A percentile compares a stretch with the other conserved stretches of the same genome.
Evolutionary conservation across 768 basidiomycete genomes (phyloP).

Genomic region (Lactarius akahatsu): DNA sequence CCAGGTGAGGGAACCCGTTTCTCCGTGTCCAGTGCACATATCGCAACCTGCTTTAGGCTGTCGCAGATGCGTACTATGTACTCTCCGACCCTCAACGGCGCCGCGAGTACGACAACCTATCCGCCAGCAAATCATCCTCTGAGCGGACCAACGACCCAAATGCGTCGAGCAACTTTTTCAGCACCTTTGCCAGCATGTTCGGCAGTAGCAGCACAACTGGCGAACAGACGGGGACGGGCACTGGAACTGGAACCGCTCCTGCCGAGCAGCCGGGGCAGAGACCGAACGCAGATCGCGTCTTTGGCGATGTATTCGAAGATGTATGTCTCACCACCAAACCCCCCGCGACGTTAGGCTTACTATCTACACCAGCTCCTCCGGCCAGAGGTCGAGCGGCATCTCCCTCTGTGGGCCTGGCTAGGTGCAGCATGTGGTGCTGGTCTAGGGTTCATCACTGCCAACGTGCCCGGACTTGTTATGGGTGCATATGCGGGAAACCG

Average conservation of each 20-base stretch:
- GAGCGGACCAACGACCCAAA: constrained; percentile 62
- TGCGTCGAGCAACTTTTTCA: constrained; percentile 74
- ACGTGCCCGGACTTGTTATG: too few species aligned
- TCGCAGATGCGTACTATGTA: constrained; percentile 96
- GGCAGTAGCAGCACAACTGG: constrained; percentile 33
- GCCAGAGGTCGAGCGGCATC: constrained; percentile 72
- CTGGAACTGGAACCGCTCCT: constrained; percentile 35
- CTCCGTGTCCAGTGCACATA: background rate
- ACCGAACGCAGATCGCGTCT: constrained; percentile 79
- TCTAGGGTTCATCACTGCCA: too few species aligned
- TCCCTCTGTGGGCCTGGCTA: constrained; percentile 80
- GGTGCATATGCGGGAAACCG: too few species aligned
- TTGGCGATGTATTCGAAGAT: constrained; percentile 91
- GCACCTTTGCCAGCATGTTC: constrained; percentile 74
- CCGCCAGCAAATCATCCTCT: constrained; percentile 49
- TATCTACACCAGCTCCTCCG: constrained; percentile 57
- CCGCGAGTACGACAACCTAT: constrained; percentile 69
- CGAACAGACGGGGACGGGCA: constrained; percentile 23
- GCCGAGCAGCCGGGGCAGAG: constrained; percentile 38
- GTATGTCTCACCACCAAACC: constrained; percentile 41
- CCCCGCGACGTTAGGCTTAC: background rate
- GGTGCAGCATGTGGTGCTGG: too few species aligned
- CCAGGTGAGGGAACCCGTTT: constrained; percentile 51
- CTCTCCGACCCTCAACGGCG: constrained; percentile 76
- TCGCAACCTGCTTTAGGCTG: constrained; percentile 48